Conservation (phyloP, 179 eudicot species). For the Camellia oleifera region DNA sequence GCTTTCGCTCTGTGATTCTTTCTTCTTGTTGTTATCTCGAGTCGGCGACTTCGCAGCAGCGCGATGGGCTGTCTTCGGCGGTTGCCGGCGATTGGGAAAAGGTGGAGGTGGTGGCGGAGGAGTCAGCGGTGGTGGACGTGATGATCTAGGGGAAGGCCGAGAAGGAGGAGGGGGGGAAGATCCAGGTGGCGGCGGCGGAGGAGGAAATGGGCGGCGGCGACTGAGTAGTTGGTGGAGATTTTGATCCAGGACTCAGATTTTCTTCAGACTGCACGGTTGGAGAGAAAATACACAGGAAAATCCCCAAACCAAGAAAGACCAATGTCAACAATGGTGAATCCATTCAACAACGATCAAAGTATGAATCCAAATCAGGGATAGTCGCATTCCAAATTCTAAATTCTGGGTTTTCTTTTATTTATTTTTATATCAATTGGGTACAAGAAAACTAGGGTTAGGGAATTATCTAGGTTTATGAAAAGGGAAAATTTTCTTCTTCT, state of each 20-base stretch:
- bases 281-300: slow-evolving; percentile 28
- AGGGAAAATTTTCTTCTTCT: background rate
- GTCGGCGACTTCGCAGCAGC: slow-evolving; percentile 5
- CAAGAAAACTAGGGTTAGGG: background rate
- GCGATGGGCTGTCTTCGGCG: background rate
- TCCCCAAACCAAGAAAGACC: slow-evolving; percentile 22
- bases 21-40: background rate
- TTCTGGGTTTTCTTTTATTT: background rate
- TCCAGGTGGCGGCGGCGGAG: slow-evolving; percentile 14
- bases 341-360: slow-evolving; percentile 15
- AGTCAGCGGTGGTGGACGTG: slow-evolving; percentile 8
- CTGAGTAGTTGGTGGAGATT: slow-evolving; percentile 6
- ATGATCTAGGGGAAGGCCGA: background rate
- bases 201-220: background rate
- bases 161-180: background rate
- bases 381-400: slow-evolving; percentile 11
- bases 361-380: slow-evolving; percentile 8
- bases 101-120: slow-evolving; percentile 15
- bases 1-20: background rate
- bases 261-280: slow-evolving; percentile 38
- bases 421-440: background rate
- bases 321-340: slow-evolving; percentile 35
- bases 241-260: slow-evolving; percentile 17
- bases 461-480: background rate
- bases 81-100: slow-evolving; percentile 19